These are phyloP conservation scores for Achlya hypogyna DNA, from an alignment of 352 stramenopile species.

Conservation along the genomic window DNA sequence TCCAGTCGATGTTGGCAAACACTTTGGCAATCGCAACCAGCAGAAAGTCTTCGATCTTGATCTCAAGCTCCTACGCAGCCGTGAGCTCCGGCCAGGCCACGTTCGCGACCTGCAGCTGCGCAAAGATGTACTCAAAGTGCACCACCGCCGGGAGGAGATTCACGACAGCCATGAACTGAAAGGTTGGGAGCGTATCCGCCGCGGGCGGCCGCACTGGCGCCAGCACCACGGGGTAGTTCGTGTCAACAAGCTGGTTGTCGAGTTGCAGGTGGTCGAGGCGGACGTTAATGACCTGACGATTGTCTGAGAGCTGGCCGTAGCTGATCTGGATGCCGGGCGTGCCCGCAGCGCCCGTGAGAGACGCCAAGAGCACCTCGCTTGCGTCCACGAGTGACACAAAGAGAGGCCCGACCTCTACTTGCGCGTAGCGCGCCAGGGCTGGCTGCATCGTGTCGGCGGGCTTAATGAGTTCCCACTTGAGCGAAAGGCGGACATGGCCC, in stretches of 20 bases:
- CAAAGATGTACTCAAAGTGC: constrained; percentile 83
- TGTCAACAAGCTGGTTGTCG: constrained; percentile 79
- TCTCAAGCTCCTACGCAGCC: constrained; percentile 45
- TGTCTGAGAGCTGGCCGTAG: constrained; percentile 57
- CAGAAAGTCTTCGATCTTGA: constrained; percentile 74
- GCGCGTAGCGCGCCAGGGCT: constrained; percentile 51
- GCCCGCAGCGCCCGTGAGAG: background rate
- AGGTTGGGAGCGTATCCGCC: constrained; percentile 55
- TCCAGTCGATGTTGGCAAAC: constrained; percentile 26
- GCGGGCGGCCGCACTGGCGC: constrained; percentile 57
- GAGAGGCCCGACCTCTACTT: constrained; percentile 63
- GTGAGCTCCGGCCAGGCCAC: too few species aligned
- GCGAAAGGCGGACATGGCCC: constrained; percentile 54
- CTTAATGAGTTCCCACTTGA: constrained; percentile 75
- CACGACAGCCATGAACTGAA: constrained; percentile 77
- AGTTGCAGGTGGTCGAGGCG: constrained; percentile 71
- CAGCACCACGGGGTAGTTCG: constrained; percentile 73
- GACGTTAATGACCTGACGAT: constrained; percentile 68
- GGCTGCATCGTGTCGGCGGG: constrained; percentile 31
- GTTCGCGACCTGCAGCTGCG: constrained; percentile 41
- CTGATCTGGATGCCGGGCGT: constrained; percentile 65
- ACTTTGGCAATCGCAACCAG: constrained; percentile 67
- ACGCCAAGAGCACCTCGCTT: background rate
- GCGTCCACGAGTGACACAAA: constrained; percentile 72
- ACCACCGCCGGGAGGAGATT: constrained; percentile 48